Base-by-base conservation (phyloP, 805 yeast genomes). In the Candida piceae region DNA sequence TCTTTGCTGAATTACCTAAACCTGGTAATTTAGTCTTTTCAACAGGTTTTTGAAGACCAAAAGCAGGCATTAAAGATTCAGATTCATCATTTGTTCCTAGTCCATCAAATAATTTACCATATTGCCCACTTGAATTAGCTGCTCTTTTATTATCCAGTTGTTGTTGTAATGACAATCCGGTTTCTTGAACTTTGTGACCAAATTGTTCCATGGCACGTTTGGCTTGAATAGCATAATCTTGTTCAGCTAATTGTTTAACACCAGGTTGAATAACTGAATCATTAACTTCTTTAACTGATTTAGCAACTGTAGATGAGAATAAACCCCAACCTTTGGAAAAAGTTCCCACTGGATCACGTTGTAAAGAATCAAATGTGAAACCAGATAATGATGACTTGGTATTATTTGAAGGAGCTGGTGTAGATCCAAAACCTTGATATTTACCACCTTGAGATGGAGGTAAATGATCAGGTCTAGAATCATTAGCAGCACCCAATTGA, bases 371-470 rank as follows among this genome's bases (percentile, higher is more conserved):
- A 8, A 84, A 50, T 7, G 83, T 76, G 50, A 86, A 70, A 1
- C 72, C 70, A 8, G 81, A 55, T 25, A 76, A 60, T 7, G 79
- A 64, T 2, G 76, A 74, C 31, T 20, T 44, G 32, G 29, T 33
- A 35, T 40, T 42, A 41, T 48, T 28, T 47, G 48, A 41, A 20
- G 81, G 76, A 18, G 50, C 47, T 4, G 89, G 86, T 0, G 87
- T 74, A 49, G 79, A 84, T 25, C 97, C 97, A 64, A 90, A 89
- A 1, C 97, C 97, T 44, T 77, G 80, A 57, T 80, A 89, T 57
- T 80, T 84, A 34, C 97, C 97, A 44, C 97, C 97, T 63, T 89
- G 87, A 10, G 90, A 83, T 20, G 97, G 97, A 3, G 90, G 95
- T 35, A 87, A 57, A 58, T 83, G 66, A 1, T 74, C 86, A 2